Evolutionary conservation across 2,329 filamentous ascomycete genomes (phyloP), one percentile per base, ranked within the genome.

Genomic region (Claviceps spartinae): DNA sequence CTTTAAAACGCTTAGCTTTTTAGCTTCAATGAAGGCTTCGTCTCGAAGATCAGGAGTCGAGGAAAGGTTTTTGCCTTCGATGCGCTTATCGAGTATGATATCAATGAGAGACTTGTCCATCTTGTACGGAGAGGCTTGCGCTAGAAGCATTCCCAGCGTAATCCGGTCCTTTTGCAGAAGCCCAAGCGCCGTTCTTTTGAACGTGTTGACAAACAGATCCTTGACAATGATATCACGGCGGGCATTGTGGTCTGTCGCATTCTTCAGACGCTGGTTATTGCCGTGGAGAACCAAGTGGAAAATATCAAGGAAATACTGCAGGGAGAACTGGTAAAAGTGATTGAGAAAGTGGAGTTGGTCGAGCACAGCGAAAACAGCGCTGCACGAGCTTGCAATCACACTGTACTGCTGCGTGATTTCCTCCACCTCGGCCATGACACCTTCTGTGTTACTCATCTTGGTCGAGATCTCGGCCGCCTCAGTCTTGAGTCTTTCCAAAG

Each of bases 281-380:
- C 81, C 78, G 59, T 85, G 85, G 41, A 98, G 77, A 7, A 98
- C 93, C 5, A 85, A 82, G 65, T 95, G 87, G 78, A 98, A 98
- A 60, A 98, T 98, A 65, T 96, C 87, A 52, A 95, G 79, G 71
- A 98, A 98, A 71, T 95, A 98, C 68, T 96, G 90, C 54, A 98
- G 77, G 40, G 93, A 98, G 76, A 98, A 98, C 66, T 97, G 94
- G 69, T 98, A 98, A 71, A 97, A 97, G 74, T 97, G 93, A 67
- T 98, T 96, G 66, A 98, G 83, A 65, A 96, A 94, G 69, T 97
- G 91, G 53, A 98, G 79, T 67, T 98, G 91, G 71, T 98, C 94
- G 55, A 98, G 75, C 14, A 98, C 87, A 36, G 94, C 89, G 66
- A 97, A 98, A 43, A 98, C 91, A 52, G 93, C 90, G 71, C 91